Base-by-base conservation (phyloP, 2,329 filamentous ascomycete genomes). In the Apiospora phragmitis region DNA sequence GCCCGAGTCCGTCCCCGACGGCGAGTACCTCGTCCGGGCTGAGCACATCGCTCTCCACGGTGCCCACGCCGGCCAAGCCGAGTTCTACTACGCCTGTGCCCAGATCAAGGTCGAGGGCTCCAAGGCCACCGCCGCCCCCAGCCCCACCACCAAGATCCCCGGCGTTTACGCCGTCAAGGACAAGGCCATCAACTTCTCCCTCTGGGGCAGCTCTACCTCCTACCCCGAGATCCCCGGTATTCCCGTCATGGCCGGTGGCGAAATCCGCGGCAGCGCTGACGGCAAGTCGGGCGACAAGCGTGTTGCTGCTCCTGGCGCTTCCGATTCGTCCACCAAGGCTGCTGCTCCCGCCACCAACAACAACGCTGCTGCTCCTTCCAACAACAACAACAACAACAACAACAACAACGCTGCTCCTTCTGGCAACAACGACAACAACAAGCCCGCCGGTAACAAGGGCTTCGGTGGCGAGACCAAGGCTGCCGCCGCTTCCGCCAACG, bases 1-100 rank as follows among this genome's bases (percentile, higher is more conserved):
- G 49, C 77, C 76, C 32, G 67, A 69, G 35, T 72, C 71, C 41
- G 65, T 76, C 12, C 76, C 76, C 9, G 68, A 73, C 12, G 77
- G 77, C 65, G 73, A 77, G 69, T 78, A 78, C 69, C 75, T 77
- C 32, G 72, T 78, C 41, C 76, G 77, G 45, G 74, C 73, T 38
- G 77, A 78, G 69, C 77, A 78, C 62, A 69, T 78, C n/a, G 76
- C 74, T 24, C 71, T 78, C 12, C 77, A 78, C 66, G 72, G 72
- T 5, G 75, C 76, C 7, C 74, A 24, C 43, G 74, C 72, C 35
- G 70, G 73, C 42, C 72, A 72, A 16, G 75, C 76, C 65, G 73
- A 72, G 70, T 68, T 71, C 70, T 69, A 71, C 70, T 69, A 68
- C 69, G 51, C 71, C 47, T 68, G 67, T n/a, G 43, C 45, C 29